These are phyloP conservation scores for Chalciporus sp. DNA, from an alignment of 1,284 basidiomycete species.

Conservation along the genomic window DNA sequence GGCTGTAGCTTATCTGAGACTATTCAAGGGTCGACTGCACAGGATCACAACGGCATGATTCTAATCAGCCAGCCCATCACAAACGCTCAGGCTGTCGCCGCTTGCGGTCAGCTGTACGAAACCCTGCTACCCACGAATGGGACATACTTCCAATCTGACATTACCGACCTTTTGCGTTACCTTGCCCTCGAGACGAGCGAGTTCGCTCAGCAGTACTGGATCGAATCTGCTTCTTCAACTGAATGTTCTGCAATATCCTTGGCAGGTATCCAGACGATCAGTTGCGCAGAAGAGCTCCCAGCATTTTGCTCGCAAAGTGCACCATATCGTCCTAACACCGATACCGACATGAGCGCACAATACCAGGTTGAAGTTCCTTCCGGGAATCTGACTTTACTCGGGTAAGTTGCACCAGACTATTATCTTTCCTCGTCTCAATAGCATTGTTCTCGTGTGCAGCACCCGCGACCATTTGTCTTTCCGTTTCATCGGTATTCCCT, in stretches of 20 bases:
- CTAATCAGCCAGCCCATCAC: conserved; percentile 5
- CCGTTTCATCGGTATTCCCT: conserved; percentile 32
- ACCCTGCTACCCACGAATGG: conserved; percentile 10
- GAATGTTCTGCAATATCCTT: conserved; percentile 12
- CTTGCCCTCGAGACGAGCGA: conserved; percentile 7
- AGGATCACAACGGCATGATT: conserved; percentile 12
- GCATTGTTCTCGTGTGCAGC: too few species aligned
- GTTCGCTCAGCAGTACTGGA: conserved; percentile 12
- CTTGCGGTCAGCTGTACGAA: conserved; percentile 12
- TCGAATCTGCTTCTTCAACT: conserved; percentile 7
- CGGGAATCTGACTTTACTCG: not conserved
- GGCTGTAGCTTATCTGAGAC: not conserved
- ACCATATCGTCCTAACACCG: not conserved
- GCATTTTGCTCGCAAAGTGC: conserved; percentile 66
- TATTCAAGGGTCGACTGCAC: conserved; percentile 6
- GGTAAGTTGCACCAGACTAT: not conserved
- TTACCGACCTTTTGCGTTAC: conserved; percentile 5
- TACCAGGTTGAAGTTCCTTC: not conserved
- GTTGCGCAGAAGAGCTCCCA: too few species aligned
- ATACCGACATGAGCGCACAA: not conserved
- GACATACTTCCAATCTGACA: conserved; percentile 12
- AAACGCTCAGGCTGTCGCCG: conserved; percentile 10
- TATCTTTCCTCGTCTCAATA: too few species aligned
- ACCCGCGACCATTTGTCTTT: conserved; percentile 31
- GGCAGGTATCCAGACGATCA: not conserved